Evolutionary conservation across 2,329 filamentous ascomycete genomes (phyloP), one percentile per base, ranked within the genome.

Genomic region (Neofusicoccum ribis): DNA sequence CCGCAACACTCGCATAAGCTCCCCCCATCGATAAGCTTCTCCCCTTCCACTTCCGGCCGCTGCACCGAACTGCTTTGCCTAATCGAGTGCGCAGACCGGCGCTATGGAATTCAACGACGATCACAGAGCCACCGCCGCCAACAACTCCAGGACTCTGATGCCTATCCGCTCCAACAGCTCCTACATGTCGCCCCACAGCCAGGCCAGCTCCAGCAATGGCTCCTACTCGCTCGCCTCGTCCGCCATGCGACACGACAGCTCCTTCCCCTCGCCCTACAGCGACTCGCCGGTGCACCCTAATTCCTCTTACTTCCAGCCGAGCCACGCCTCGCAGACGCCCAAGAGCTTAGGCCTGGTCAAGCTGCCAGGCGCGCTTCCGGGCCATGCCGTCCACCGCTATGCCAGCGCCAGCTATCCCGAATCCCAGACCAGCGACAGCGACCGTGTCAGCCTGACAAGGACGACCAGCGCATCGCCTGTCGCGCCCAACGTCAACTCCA

Each of bases 101-200:
- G 50, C 61, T 51, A 64, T 64, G 61, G 50, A 64, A 12, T 64
- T 54, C 39, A 41, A 54, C 61, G 50, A 56, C 61, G 50, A 64
- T 56, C 61, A 54, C 43, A 64, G 61, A 51, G 61, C 61, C 39
- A 39, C 39, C 39, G 20, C 23, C 20, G 39, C 23, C 43, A 17
- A 23, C 34, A 44, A 52, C 50, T 52, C 61, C 47, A 41, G 61
- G 31, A 54, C 49, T 31, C 50, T 64, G 49, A 56, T 64, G 39
- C 61, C 61, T 47, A 56, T 56, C 37, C 49, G 61, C 39, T 64
- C 61, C 37, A 54, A 3, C 49, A 56, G 41, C 17, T 36, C 47
- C 49, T 64, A 64, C 34, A 46, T 64, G 61, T 46, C 61, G 47
- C 49, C 49, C 17, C 15, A 39, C 27, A 54, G 49, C 61, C 37